These are phyloP conservation scores for Hibiscus tridactylites DNA, from an alignment of 345 rosid species.

Conservation along the genomic window DNA sequence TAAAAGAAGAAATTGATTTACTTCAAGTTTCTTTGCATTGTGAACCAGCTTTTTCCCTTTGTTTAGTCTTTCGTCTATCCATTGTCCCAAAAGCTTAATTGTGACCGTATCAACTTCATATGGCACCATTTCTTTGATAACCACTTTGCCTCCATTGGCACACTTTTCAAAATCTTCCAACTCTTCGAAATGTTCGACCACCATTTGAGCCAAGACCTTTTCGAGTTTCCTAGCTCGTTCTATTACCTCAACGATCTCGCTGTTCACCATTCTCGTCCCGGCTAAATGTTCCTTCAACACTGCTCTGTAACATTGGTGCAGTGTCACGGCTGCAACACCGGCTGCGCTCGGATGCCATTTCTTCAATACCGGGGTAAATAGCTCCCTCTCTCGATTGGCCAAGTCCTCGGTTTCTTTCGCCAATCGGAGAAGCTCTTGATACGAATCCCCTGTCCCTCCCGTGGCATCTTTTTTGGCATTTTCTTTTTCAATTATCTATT, in stretches of 20 bases:
- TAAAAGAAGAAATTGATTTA: constrained; percentile 15
- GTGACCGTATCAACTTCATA: constrained; percentile 70
- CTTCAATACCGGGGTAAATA: constrained; percentile 64
- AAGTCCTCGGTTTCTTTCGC: constrained; percentile 76
- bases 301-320: constrained; percentile 71
- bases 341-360: constrained; percentile 61
- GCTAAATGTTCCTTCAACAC: constrained; percentile 64
- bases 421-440: constrained; percentile 46
- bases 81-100: constrained; percentile 39
- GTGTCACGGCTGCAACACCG: constrained; percentile 55
- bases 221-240: constrained; percentile 77
- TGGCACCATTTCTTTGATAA: constrained; percentile 78
- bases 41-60: constrained; percentile 36
- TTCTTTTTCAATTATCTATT: constrained; percentile 50
- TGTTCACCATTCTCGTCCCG: constrained; percentile 31
- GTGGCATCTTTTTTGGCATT: constrained; percentile 17
- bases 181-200: constrained; percentile 72
- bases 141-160: constrained; percentile 72
- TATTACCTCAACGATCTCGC: constrained; percentile 57
- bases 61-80: constrained; percentile 58
- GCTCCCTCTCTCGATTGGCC: constrained; percentile 62
- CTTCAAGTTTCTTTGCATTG: constrained; percentile 73
- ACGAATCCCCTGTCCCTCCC: constrained; percentile 43
- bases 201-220: constrained; percentile 72
- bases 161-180: constrained; percentile 66